Evolutionary conservation across 495 filamentous ascomycete genomes (phyloP).

Genomic region (Pyrenula aspistea): DNA sequence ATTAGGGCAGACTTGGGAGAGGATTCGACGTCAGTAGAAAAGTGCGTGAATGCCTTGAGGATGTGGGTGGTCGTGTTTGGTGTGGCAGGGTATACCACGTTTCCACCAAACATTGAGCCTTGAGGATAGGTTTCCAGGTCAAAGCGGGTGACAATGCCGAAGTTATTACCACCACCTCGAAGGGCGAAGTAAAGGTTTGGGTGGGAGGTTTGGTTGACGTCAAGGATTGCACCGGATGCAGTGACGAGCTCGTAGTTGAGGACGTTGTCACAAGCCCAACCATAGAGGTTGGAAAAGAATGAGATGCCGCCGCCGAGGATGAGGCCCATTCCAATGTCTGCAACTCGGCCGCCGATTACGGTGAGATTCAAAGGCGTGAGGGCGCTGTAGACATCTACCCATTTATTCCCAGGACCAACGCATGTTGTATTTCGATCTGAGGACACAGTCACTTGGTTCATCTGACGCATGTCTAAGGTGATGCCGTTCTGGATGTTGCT

Average conservation of each 20-base stretch:
- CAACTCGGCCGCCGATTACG: conserved; percentile 25
- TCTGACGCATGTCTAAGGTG: conserved; percentile 10
- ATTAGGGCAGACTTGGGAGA: conserved; percentile 36
- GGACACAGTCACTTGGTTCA: conserved; percentile 15
- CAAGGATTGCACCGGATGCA: conserved; percentile 39
- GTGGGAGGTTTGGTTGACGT: conserved; percentile 23
- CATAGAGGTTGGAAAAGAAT: conserved; percentile 43
- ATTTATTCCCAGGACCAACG: conserved; percentile 17
- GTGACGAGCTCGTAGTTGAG: conserved; percentile 44
- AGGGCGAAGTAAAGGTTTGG: conserved; percentile 19
- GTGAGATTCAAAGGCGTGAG: conserved; percentile 9
- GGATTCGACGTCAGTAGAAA: conserved; percentile 17
- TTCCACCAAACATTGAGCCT: conserved; percentile 25
- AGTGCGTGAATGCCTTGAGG: conserved; percentile 24
- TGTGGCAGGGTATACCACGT: conserved; percentile 2
- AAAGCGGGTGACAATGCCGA: conserved; percentile 37
- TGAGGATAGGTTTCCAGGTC: conserved; percentile 26
- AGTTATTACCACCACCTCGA: conserved; percentile 21
- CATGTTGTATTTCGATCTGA: conserved; percentile 13
- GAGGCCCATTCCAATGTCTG: conserved; percentile 27
- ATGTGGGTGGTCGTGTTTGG: conserved; percentile 4
- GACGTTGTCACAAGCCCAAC: conserved; percentile 43
- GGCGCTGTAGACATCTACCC: conserved; percentile 8
- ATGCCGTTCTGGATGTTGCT: conserved; percentile 8
- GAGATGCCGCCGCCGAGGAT: conserved; percentile 34